Conservation (phyloP, 1,284 basidiomycete species). For the Tilletia indica region DNA sequence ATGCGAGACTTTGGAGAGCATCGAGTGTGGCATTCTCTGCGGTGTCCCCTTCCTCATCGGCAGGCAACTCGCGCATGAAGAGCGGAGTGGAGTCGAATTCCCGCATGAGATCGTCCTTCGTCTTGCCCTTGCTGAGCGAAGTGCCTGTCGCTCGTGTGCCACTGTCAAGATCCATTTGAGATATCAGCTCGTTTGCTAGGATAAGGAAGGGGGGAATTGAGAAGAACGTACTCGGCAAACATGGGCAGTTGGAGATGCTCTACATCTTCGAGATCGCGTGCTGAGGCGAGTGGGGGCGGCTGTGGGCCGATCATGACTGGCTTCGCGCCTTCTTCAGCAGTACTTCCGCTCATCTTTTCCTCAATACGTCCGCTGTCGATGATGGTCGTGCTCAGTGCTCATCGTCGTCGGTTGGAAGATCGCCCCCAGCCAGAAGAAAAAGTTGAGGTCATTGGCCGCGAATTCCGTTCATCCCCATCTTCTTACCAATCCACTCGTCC, state of each 20-base stretch:
- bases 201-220: neutral
- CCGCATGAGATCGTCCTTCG: constrained; percentile 27
- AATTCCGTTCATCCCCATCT: neutral
- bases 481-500: neutral
- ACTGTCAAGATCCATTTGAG: neutral
- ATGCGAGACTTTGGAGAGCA: constrained; percentile 78
- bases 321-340: neutral
- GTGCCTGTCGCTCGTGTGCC: constrained; percentile 12
- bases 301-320: neutral
- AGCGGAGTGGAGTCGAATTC: constrained; percentile 64
- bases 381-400: no score
- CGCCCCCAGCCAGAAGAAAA: no score
- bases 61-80: constrained; percentile 86
- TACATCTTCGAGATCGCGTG: neutral
- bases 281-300: constrained; percentile 1
- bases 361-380: no score
- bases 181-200: neutral
- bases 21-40: constrained; percentile 61
- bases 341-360: neutral
- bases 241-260: neutral
- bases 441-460: neutral
- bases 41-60: constrained; percentile 40
- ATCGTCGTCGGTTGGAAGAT: no score
- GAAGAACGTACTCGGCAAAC: neutral
- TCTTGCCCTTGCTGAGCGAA: constrained; percentile 16